These are phyloP conservation scores for Flaveria floridana DNA, from an alignment of 140 eudicot genomes.

Conservation along the genomic window DNA sequence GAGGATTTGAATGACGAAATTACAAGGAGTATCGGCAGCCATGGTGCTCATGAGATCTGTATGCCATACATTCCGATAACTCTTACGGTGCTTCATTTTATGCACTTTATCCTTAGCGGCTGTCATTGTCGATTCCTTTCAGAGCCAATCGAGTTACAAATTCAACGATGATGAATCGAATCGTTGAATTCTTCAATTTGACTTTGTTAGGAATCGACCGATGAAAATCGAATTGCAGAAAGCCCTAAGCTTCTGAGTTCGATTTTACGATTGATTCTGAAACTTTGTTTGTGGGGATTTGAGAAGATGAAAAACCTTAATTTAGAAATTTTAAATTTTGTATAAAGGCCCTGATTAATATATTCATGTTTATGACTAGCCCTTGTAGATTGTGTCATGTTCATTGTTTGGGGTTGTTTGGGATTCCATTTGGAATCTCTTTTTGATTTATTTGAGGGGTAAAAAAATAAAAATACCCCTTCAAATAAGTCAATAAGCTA, in stretches of 20 bases:
- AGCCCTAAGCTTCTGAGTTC: conserved; percentile 2
- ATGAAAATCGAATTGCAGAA: conserved; percentile 18
- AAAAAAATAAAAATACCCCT: no score
- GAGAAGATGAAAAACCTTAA: background rate
- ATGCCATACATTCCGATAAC: conserved; percentile 72
- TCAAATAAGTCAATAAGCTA: no score
- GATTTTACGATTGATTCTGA: background rate
- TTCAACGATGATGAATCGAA: conserved; percentile 13
- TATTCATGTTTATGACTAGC: background rate
- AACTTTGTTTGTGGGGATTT: background rate
- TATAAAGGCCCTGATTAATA: conserved; percentile 6
- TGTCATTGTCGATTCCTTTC: conserved; percentile 45
- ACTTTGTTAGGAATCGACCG: conserved; percentile 25
- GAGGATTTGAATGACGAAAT: background rate
- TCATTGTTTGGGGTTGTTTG: no score
- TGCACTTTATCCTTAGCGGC: conserved; percentile 43
- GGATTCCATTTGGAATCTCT: no score
- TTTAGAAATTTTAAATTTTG: conserved; percentile 19
- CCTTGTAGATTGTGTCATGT: background rate
- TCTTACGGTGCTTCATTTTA: conserved; percentile 63
- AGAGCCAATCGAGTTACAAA: conserved; percentile 23
- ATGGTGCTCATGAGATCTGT: conserved; percentile 64
- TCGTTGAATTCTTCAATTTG: conserved; percentile 19
- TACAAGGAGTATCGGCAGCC: conserved; percentile 64
- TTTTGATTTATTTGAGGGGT: no score